These are phyloP conservation scores for Backusella westeae DNA, from an alignment of 192 early-diverging fungal genomes.

Conservation along the genomic window DNA sequence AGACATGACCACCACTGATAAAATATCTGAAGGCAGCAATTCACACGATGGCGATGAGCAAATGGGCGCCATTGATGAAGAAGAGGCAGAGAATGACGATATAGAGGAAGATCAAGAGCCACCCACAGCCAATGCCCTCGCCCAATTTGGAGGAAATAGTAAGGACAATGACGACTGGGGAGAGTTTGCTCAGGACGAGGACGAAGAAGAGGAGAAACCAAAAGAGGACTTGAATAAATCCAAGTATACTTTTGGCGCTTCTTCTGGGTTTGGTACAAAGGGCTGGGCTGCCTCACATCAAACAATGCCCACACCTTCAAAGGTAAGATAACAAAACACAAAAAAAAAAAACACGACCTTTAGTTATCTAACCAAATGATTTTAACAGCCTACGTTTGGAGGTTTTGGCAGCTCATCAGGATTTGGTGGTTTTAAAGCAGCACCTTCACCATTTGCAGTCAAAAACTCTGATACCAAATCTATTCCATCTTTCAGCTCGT, in stretches of 20 bases:
- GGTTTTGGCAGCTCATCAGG: constrained; percentile 20
- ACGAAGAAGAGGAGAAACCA: not conserved
- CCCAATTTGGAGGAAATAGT: constrained; percentile 25
- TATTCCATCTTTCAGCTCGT: constrained; percentile 29
- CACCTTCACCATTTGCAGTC: constrained; percentile 1
- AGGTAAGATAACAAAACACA: not conserved
- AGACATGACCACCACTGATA: constrained; percentile 36
- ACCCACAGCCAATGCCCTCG: not conserved
- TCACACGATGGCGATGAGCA: constrained; percentile 16
- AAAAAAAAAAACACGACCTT: not conserved
- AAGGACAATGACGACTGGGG: constrained; percentile 31
- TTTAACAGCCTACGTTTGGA: constrained; percentile 14
- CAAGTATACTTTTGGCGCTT: constrained; percentile 36
- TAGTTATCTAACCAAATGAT: not conserved
- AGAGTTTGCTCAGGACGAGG: constrained; percentile 31
- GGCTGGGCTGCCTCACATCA: constrained; percentile 27
- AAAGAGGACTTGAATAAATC: constrained; percentile 6
- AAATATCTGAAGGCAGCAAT: constrained; percentile 2
- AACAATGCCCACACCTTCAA: constrained; percentile 19
- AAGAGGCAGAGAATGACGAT: constrained; percentile 9
- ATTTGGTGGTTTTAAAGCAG: constrained; percentile 16
- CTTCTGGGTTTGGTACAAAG: constrained; percentile 37
- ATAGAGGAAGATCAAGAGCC: constrained; percentile 11
- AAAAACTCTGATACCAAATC: not conserved
- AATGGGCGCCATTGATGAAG: constrained; percentile 18